Percentiles rank a stretch among this genome's conserved stretches.
phyloP scores from a whole-genome alignment of 805 yeast species.

The Suhomyces sp. region DNA sequence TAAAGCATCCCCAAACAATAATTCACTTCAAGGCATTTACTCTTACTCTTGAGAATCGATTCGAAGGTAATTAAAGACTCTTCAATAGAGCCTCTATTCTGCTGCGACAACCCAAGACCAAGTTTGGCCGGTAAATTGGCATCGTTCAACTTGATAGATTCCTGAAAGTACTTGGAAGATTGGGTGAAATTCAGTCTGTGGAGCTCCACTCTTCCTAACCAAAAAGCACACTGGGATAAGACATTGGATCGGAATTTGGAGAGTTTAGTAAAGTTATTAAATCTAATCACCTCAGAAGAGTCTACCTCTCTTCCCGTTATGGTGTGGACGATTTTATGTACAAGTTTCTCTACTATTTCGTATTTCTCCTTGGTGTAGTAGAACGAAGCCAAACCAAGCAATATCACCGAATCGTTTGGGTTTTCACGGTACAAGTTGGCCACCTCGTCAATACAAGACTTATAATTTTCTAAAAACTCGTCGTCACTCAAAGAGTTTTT shows the following conservation, averaged over 20 bases:
- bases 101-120: conserved; percentile 84
- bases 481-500: conserved; percentile 54
- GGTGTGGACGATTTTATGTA: conserved; percentile 43
- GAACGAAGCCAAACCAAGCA: conserved; percentile 65
- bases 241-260: conserved; percentile 29
- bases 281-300: conserved; percentile 8
- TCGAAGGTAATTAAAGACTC: conserved; percentile 89
- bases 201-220: conserved; percentile 83
- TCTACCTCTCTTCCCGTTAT: conserved; percentile 14
- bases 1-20: conserved; percentile 76
- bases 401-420: conserved; percentile 56
- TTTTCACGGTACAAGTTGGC: conserved; percentile 35
- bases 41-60: conserved; percentile 59
- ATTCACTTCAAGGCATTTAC: conserved; percentile 69
- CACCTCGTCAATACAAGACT: conserved; percentile 52
- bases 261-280: conserved; percentile 16
- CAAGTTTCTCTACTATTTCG: conserved; percentile 54
- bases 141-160: conserved; percentile 64
- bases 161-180: conserved; percentile 71
- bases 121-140: conserved; percentile 66
- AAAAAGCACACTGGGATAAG: conserved; percentile 49
- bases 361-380: conserved; percentile 67
- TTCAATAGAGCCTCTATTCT: conserved; percentile 66
- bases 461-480: conserved; percentile 59
- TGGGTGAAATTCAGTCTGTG: conserved; percentile 56